Base-by-base conservation (phyloP, 1,284 basidiomycete species). In the Wolfiporia cocos region DNA sequence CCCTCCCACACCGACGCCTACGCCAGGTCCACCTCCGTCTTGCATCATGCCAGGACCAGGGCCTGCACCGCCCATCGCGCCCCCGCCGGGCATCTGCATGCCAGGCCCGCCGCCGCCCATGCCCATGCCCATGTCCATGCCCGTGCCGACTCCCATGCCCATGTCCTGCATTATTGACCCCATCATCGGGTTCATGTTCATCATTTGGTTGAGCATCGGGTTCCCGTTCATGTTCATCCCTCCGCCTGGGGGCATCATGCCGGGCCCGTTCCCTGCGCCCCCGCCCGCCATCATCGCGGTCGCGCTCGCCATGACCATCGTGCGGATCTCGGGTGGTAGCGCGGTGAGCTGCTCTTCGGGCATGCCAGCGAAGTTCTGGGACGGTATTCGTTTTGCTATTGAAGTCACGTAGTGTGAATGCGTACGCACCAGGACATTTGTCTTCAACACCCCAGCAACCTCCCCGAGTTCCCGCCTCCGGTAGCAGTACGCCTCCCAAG, bases 401-500 rank as follows among this genome's bases (percentile, higher is more conserved):
- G 14, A 31, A 31, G 21, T 6, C n/a, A 18, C 9, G 28, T 19
- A 28, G 17, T 35, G 4, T 15, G 20, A 17, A 18, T 23, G 5
- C 2, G 29, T 37, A 71, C 84, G 51, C 54, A 89, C 86, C 44
- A 89, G 67, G 33, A 90, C 81, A 54, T 84, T 87, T 0, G 75
- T 73, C 59, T 89, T 90, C 35, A 90, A 67, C 32, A 86, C 82
- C 40, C 76, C 77, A 5, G 89, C 86, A 39, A 86, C 67, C 37
- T 91, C 86, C 2, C 85, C 84, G 51, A 95, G 69, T 46, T 90
- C 86, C 31, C 86, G 73, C 56, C 93, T 76, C 54, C 90, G 82
- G 59, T 87, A 84, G 55, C 90, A 87, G 63, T 94, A 99, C 34
- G 85, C 81, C 53, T 90, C 87, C 91, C 93, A 99, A 15, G 86